A percentile compares a stretch with the other conserved stretches of the same genome.
Evolutionary conservation across 2,329 filamentous ascomycete species (phyloP).

Genomic region (Colletotrichum sp.): DNA sequence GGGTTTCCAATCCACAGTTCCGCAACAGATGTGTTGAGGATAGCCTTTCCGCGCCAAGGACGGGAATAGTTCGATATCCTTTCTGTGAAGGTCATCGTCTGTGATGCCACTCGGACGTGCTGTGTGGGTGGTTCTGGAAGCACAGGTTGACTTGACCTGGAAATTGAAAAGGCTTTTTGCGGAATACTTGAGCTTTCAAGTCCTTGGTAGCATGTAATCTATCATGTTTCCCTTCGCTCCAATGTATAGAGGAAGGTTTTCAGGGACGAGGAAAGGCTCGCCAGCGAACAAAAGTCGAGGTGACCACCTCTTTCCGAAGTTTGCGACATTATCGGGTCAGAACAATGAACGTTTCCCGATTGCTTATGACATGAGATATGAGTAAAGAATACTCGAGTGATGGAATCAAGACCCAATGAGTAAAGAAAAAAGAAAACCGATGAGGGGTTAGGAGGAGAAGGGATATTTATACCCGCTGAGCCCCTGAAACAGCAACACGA

Average conservation of each 20-base stretch:
- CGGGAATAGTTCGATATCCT: not conserved
- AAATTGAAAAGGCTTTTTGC: too few relatives aligned
- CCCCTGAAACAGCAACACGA: not conserved
- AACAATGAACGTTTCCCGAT: not conserved
- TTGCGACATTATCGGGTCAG: not conserved
- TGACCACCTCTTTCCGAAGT: not conserved
- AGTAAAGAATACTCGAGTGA: too few relatives aligned
- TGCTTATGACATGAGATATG: too few relatives aligned
- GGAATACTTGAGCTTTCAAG: not conserved
- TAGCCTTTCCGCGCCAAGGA: not conserved
- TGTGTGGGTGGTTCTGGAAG: not conserved
- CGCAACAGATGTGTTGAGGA: too few relatives aligned
- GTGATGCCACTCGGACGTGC: rapidly evolving
- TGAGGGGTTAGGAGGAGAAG: not conserved
- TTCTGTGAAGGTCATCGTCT: not conserved
- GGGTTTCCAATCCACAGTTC: too few relatives aligned
- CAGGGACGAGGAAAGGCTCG: not conserved
- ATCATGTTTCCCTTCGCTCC: too few relatives aligned
- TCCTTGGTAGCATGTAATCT: not conserved
- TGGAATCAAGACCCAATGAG: rapidly evolving
- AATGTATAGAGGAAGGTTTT: not conserved
- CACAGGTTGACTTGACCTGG: not conserved
- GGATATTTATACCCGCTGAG: not conserved
- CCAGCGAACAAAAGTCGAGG: not conserved
- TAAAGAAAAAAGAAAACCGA: rapidly evolving